These are phyloP conservation scores for Parsonsia alboflavescens DNA, from an alignment of 257 asterid genomes.

Conservation along the genomic window DNA sequence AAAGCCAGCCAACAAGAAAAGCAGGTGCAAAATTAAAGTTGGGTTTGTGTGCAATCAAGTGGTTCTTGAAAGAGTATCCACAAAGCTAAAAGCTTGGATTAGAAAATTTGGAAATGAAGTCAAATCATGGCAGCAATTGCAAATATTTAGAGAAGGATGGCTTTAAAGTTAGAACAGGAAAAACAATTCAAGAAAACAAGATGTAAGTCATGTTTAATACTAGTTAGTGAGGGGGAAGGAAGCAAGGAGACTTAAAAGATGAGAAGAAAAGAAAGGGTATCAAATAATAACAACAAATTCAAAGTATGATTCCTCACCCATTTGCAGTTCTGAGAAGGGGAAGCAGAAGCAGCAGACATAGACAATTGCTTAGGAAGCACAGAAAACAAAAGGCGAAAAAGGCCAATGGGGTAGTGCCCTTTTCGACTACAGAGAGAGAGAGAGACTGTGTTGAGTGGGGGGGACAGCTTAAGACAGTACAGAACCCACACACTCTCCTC, in stretches of 20 bases:
- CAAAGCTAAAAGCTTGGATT: conserved; percentile 24
- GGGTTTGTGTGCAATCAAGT: conserved; percentile 23
- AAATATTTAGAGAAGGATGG: conserved; percentile 35
- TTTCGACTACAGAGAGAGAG: conserved; percentile 51
- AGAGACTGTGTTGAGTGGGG: conserved; percentile 71
- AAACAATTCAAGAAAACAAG: conserved; percentile 24
- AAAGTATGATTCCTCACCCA: conserved; percentile 84
- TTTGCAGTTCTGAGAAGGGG: conserved; percentile 59
- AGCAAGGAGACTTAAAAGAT: conserved; percentile 3
- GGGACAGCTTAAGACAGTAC: conserved; percentile 95
- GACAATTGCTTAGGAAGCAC: conserved; percentile 72
- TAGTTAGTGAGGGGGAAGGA: conserved; percentile 19
- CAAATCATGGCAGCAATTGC: conserved; percentile 29
- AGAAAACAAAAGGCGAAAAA: conserved; percentile 66
- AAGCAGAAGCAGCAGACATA: conserved; percentile 62
- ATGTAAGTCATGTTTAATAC: conserved; percentile 3
- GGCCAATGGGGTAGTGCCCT: conserved; percentile 61
- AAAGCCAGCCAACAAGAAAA: conserved; percentile 16
- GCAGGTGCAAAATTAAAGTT: conserved; percentile 12
- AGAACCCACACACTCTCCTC: conserved; percentile 60
- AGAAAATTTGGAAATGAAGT: conserved; percentile 24
- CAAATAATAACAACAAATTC: conserved; percentile 78
- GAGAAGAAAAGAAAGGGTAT: conserved; percentile 35
- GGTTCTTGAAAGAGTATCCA: conserved; percentile 24
- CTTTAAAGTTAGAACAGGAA: conserved; percentile 46